A percentile compares a stretch with the other conserved stretches of the same genome.
phyloP scores from a whole-genome alignment of 257 asterid species.

The Ajuga chamaepitys region DNA sequence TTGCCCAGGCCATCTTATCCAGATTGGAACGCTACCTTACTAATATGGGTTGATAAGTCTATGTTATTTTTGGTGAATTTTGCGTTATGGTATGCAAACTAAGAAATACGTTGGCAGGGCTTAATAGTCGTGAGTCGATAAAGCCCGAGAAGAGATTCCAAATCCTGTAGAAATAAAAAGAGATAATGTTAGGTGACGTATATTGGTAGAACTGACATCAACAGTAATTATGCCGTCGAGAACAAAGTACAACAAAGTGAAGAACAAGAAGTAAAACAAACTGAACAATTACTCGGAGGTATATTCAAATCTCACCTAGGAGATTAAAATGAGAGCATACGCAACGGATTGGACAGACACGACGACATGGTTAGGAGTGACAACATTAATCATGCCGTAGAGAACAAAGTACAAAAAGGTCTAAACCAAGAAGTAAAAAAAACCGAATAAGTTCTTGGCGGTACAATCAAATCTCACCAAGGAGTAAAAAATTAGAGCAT shows the following conservation, averaged over 20 bases:
- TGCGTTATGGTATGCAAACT: neutral
- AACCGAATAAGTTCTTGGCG: slow-evolving; percentile 44
- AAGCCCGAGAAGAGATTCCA: slow-evolving; percentile 70
- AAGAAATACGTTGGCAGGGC: slow-evolving; percentile 4
- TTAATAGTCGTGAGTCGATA: slow-evolving; percentile 53
- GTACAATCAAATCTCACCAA: slow-evolving; percentile 33
- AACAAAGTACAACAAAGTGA: no score
- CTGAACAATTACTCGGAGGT: no score
- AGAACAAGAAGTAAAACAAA: no score
- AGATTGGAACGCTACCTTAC: slow-evolving; percentile 58
- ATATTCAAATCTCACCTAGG: no score
- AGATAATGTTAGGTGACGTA: slow-evolving; percentile 52
- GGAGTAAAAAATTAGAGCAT: slow-evolving; percentile 21
- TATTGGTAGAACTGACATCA: no score
- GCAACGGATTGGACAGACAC: no score
- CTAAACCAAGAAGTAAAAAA: slow-evolving; percentile 43
- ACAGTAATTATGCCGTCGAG: no score
- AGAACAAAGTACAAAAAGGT: slow-evolving; percentile 51
- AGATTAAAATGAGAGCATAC: no score
- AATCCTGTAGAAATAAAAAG: slow-evolving; percentile 42
- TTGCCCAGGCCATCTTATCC: slow-evolving; percentile 90
- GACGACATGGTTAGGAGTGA: slow-evolving; percentile 49
- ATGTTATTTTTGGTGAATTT: neutral
- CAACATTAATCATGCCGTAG: slow-evolving; percentile 68
- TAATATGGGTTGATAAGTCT: neutral